Conservation (phyloP, 306 rosid species). For the Rosa persica region DNA sequence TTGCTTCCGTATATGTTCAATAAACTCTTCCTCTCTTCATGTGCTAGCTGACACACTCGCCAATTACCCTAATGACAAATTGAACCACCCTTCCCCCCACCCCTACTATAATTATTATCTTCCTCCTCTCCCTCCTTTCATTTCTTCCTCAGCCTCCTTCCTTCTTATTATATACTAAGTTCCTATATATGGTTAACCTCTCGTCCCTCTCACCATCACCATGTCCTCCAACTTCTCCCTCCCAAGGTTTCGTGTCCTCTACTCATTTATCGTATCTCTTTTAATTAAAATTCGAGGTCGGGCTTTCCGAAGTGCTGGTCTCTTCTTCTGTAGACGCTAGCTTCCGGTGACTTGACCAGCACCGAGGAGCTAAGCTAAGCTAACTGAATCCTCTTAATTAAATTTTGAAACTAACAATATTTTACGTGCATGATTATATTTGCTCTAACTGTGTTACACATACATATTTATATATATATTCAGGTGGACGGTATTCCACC, state of each 20-base stretch:
- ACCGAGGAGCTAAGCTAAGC: neutral
- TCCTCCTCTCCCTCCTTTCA: neutral
- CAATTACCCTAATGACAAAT: neutral
- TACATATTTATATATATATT: neutral
- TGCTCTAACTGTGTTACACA: neutral
- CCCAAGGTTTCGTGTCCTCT: constrained; percentile 40
- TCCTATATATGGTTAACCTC: constrained; percentile 56
- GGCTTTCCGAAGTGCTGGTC: neutral
- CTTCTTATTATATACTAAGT: neutral
- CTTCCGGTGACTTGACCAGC: neutral
- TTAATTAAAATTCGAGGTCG: no score
- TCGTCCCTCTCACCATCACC: constrained; percentile 36
- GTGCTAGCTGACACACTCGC: constrained; percentile 22
- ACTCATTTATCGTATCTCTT: neutral
- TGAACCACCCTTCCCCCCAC: neutral
- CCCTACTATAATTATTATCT: neutral
- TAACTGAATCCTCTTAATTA: neutral
- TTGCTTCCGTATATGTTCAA: neutral
- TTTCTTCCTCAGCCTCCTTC: neutral
- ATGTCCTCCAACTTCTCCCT: constrained; percentile 71
- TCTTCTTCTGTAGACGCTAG: neutral
- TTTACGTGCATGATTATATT: neutral
- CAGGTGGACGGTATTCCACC: constrained; percentile 54
- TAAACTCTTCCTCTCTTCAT: constrained; percentile 18
- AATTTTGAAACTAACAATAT: neutral